These are phyloP conservation scores for Aspergillus hiratsukae DNA, from an alignment of 2,329 filamentous ascomycete species.

Conservation along the genomic window DNA sequence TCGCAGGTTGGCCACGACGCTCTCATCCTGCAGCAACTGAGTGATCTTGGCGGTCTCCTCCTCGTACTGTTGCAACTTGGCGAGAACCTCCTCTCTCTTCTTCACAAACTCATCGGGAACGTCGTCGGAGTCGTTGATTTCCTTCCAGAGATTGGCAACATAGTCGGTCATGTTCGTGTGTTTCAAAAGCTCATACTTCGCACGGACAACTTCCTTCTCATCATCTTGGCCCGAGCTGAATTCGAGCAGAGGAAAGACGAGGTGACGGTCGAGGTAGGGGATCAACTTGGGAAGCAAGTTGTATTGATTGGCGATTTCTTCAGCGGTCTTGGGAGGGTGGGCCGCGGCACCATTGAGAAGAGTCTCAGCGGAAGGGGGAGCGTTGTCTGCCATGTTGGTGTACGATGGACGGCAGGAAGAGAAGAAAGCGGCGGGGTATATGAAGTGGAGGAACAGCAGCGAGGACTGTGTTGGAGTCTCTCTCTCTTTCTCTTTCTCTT, in stretches of 20 bases:
- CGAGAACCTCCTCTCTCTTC: conserved; percentile 84
- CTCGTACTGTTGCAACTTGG: conserved; percentile 76
- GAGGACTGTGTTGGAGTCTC: conserved; percentile 11
- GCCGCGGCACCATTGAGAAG: conserved; percentile 47
- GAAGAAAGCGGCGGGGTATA: conserved; percentile 13
- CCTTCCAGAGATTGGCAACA: conserved; percentile 84
- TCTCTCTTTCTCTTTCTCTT: background rate
- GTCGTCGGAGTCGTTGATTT: conserved; percentile 75
- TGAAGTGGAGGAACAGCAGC: conserved; percentile 8
- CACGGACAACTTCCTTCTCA: conserved; percentile 70
- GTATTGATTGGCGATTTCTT: conserved; percentile 64
- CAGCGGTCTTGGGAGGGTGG: conserved; percentile 39
- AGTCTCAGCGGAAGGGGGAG: conserved; percentile 46
- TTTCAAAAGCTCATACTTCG: conserved; percentile 91
- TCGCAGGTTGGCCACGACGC: conserved; percentile 83
- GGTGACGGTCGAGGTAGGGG: conserved; percentile 86
- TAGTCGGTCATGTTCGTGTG: conserved; percentile 99
- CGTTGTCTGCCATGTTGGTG: conserved; percentile 50
- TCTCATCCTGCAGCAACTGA: conserved; percentile 78
- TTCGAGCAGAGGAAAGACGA: conserved; percentile 94
- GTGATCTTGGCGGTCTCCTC: conserved; percentile 85
- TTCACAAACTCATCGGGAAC: conserved; percentile 79
- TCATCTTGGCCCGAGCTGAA: conserved; percentile 81
- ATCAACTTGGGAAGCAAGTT: conserved; percentile 85
- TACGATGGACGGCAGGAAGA: conserved; percentile 7